These are phyloP conservation scores for Phyllosticta ampelicida DNA, from an alignment of 2,329 filamentous ascomycete species.

Conservation along the genomic window DNA sequence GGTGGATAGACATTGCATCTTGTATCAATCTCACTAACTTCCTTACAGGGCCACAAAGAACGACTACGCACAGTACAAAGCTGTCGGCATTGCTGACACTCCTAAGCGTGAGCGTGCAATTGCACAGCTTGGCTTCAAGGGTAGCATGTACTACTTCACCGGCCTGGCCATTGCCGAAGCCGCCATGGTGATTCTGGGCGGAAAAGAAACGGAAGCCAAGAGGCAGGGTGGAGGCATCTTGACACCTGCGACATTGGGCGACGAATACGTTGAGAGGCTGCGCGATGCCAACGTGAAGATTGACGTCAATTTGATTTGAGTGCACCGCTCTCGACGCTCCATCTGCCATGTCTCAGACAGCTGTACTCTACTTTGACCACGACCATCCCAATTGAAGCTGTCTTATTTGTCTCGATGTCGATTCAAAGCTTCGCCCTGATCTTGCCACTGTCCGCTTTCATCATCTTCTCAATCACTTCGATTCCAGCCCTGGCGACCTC, in stretches of 20 bases:
- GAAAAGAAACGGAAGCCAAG: constrained; percentile 37
- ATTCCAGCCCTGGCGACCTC: constrained; percentile 43
- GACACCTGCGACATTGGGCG: constrained; percentile 61
- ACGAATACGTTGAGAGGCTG: constrained; percentile 47
- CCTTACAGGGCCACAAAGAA: constrained; percentile 42
- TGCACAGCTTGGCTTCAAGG: constrained; percentile 45
- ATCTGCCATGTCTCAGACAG: neutral
- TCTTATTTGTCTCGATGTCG: neutral
- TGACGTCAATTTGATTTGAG: neutral
- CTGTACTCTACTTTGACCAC: neutral
- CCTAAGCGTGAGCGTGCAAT: constrained; percentile 42
- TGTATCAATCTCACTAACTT: constrained; percentile 8
- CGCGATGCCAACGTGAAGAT: constrained; percentile 3
- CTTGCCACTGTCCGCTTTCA: constrained; percentile 23
- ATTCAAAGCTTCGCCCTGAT: constrained; percentile 31
- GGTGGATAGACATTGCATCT: constrained; percentile 8
- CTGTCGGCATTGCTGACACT: constrained; percentile 47
- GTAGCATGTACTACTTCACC: constrained; percentile 58
- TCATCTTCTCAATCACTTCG: constrained; percentile 34
- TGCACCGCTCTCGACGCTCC: neutral
- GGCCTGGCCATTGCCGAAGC: constrained; percentile 53
- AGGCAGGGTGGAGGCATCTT: constrained; percentile 55
- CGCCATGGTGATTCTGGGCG: constrained; percentile 49
- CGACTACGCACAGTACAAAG: constrained; percentile 53
- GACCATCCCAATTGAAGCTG: neutral